Base-by-base conservation (phyloP, 2,329 filamentous ascomycete genomes). In the Emmonsia crescens region DNA sequence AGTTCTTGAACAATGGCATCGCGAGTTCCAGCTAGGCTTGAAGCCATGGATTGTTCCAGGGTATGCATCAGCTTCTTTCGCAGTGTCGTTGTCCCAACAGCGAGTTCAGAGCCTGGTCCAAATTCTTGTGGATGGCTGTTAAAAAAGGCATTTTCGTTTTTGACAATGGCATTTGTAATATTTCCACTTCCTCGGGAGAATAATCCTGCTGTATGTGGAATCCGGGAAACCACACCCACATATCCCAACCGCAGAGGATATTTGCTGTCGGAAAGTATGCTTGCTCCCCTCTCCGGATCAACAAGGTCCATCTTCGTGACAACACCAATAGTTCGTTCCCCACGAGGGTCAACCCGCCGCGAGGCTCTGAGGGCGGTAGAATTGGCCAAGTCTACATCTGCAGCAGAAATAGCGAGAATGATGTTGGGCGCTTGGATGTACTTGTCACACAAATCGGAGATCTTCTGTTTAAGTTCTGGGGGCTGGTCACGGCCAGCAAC, bases 271-370 rank as follows among this genome's bases (percentile, higher is more conserved):
- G 82, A 86, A 24, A 99, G 80, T 38, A 99, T 90, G 42, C 84
- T 82, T 16, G 85, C 83, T 36, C 92, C 94, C 62, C 93, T 85
- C 8, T 80, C 79, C 2, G 94, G 83, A 67, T 97, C 93, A 8
- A 99, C 92, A 27, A 99, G 81, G 70, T 99, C 94, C 93, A 99
- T 96, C 78, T 99, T 99, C 2, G 94, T 99, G 49, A 99, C 87
- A n/a, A 99, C 94, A 52, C 94, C 94, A 71, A 99, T 99, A 0
- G 94, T 99, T 64, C 94, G 84, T 76, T 99, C 94, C 60, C 94
- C 94, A 64, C 94, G 83, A 1, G 94, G 94, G 70, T 99, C 94
- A 33, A 97, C 92, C 67, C 93, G 84, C 65, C 94, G 84, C 67
- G 92, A 96, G 21, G 94, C 91, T 68, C 92, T 83, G 29, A 99